Evolutionary conservation across 2,329 filamentous ascomycete genomes (phyloP), one percentile per base, ranked within the genome.

Genomic region (Coniochaeta sp.): DNA sequence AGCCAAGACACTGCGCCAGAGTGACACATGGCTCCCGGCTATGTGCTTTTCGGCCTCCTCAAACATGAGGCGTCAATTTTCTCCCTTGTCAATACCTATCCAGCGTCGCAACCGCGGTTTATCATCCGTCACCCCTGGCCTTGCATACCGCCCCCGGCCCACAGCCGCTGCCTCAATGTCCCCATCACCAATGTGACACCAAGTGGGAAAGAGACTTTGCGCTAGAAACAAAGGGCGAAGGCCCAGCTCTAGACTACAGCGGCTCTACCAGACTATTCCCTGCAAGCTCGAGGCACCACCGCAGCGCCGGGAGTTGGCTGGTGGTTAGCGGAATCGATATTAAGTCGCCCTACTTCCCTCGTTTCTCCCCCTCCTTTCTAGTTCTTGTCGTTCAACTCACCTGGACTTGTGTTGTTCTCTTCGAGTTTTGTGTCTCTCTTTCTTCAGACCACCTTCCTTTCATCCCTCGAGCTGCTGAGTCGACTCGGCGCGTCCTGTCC

Each of bases 401-500:
- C 45, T 52, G 56, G 60, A 53, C 56, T 55, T 51, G 50, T 59
- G 56, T 56, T 53, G 31, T 59, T 60, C 51, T 48, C 48, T 52
- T 51, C 59, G 56, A 49, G 47, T 55, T 52, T 51, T 56, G 53
- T 48, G 48, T 55, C 52, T 56, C 59, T 57, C 58, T 58, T 51
- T 35, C 45, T 52, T 51, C 52, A 45, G 31, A 54, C 50, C 38
- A 56, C 58, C 52, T 51, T 60, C 57, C 56, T 56, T 60, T 57
- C 51, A 55, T 18, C 51, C 50, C 46, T 48, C 45, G 30, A 55
- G 53, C 58, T 57, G 60, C 58, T 56, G 58, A 60, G 59, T 55
- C 55, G 59, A 58, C 59, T 60, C 52, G 52, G 58, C 56, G 52
- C 58, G 30, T 53, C 52, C 56, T 55, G 49, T 57, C 57, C 51